A percentile compares a stretch with the other conserved stretches of the same genome.
phyloP scores from a whole-genome alignment of 176 grass and related monocot species.

The Oryza glaberrima region DNA sequence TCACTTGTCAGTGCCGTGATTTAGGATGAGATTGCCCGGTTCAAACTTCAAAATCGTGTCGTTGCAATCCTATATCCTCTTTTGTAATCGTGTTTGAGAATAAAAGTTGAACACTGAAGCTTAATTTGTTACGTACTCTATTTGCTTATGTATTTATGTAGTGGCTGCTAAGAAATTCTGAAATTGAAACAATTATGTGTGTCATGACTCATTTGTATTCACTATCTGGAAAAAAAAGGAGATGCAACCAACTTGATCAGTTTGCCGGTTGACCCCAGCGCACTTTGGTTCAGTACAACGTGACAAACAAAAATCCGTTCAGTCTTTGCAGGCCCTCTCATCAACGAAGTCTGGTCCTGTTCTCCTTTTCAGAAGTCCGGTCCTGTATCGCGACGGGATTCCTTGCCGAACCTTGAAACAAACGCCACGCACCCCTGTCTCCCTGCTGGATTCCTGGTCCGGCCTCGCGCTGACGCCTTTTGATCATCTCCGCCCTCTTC shows the following conservation, averaged over 20 bases:
- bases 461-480: background rate
- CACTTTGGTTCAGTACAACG: no score
- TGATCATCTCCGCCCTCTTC: background rate
- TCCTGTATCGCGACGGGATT: background rate
- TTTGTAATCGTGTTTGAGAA: background rate
- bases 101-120: background rate
- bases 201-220: background rate
- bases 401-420: constrained; percentile 28
- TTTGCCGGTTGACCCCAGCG: no score
- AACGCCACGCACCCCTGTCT: background rate
- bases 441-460: no score
- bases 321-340: no score
- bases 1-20: background rate
- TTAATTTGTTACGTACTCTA: background rate
- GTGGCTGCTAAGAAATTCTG: background rate
- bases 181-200: background rate
- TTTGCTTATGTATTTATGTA: background rate
- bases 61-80: background rate
- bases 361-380: background rate
- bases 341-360: no score
- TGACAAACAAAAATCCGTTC: no score
- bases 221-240: no score
- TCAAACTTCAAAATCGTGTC: background rate
- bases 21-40: constrained; percentile 17
- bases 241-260: no score